These are phyloP conservation scores for Alternaria brassicicola DNA, from an alignment of 2,329 filamentous ascomycete species.

Conservation along the genomic window DNA sequence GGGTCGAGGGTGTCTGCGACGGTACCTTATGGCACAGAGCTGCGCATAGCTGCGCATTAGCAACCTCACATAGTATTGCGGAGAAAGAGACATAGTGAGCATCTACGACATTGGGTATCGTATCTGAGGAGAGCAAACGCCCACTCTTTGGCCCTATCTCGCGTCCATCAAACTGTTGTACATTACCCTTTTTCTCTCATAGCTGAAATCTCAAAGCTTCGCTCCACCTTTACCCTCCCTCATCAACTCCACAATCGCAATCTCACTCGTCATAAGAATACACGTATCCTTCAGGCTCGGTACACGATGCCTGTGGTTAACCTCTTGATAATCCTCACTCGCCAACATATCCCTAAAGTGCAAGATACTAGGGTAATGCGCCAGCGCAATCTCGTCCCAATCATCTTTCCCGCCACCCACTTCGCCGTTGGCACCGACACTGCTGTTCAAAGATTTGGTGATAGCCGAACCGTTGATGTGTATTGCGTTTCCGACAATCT, in stretches of 20 bases:
- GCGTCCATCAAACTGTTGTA: neutral
- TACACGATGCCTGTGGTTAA: conserved; percentile 61
- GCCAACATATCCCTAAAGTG: conserved; percentile 68
- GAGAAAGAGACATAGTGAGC: neutral
- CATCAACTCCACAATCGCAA: conserved; percentile 42
- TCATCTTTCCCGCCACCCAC: conserved; percentile 22
- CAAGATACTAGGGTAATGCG: conserved; percentile 66
- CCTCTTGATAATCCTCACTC: conserved; percentile 63
- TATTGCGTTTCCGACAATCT: conserved; percentile 66
- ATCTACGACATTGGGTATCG: no score
- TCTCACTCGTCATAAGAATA: conserved; percentile 61
- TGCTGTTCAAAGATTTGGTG: conserved; percentile 21
- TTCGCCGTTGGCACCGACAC: neutral
- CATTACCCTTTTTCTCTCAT: neutral
- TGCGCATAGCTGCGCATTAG: neutral
- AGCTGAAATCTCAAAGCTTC: conserved; percentile 7
- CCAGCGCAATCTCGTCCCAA: conserved; percentile 70
- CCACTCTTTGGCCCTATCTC: no score
- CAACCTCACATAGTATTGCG: neutral
- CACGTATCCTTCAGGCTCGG: conserved; percentile 60
- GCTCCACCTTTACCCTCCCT: conserved; percentile 8
- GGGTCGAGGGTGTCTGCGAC: no score
- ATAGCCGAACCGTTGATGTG: conserved; percentile 13
- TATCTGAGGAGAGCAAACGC: no score
- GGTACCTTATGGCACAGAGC: no score